Conservation (phyloP, 345 rosid genomes). For the Rhodomyrtus tomentosa region DNA sequence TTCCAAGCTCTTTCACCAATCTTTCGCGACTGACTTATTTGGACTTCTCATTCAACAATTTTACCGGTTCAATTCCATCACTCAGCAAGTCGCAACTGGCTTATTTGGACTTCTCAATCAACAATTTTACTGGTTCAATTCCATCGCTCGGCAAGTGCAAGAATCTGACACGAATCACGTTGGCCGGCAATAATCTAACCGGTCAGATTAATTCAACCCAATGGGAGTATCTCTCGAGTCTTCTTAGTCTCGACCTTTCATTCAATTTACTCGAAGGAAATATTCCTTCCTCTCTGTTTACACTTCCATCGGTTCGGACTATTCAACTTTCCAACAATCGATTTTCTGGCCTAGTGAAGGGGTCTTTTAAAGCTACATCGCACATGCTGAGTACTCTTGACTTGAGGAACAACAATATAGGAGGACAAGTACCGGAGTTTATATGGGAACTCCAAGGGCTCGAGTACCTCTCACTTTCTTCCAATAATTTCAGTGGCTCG, state of each 20-base stretch:
- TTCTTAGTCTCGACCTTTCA: slow-evolving; percentile 7
- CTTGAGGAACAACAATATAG: slow-evolving; percentile 25
- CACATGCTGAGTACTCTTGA: not conserved
- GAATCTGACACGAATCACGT: slow-evolving; percentile 1
- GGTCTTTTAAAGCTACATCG: not conserved
- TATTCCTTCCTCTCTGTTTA: slow-evolving; percentile 12
- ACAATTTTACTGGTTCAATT: slow-evolving; percentile 19
- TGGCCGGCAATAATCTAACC: slow-evolving; percentile 8
- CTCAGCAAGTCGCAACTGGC: slow-evolving; percentile 1
- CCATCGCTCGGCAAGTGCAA: slow-evolving; percentile 10
- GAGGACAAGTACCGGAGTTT: slow-evolving; percentile 9
- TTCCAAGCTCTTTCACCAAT: not conserved
- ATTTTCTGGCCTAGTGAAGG: slow-evolving; percentile 19
- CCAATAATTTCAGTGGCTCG: slow-evolving; percentile 32
- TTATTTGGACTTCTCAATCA: slow-evolving; percentile 16
- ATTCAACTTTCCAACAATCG: not conserved
- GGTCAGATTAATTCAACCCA: slow-evolving; percentile 10
- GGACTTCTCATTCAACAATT: slow-evolving; percentile 18
- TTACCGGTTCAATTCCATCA: slow-evolving; percentile 25
- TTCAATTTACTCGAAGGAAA: slow-evolving; percentile 18
- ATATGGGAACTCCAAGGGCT: slow-evolving; percentile 9
- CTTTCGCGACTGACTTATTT: slow-evolving; percentile 12
- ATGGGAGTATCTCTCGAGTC: slow-evolving; percentile 13
- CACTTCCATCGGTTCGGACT: not conserved
- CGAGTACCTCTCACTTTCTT: slow-evolving; percentile 14